Evolutionary conservation across 2,329 filamentous ascomycete genomes (phyloP), one percentile per base, ranked within the genome.

Genomic region (Hymenoscyphus occultus): DNA sequence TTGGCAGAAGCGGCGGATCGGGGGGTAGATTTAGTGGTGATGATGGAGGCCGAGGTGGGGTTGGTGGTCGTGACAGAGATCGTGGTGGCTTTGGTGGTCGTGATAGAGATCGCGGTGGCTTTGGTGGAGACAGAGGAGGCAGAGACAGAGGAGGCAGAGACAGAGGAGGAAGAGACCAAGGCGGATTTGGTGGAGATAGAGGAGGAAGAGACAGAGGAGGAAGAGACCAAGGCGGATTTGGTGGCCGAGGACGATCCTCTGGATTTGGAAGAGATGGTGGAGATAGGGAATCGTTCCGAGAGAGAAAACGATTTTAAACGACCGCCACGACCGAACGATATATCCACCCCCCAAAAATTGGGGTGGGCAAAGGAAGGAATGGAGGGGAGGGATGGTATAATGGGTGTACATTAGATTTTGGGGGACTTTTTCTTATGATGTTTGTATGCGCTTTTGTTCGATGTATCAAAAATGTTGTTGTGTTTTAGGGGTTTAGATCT

Each of bases 11-110:
- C 13, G 62, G 62, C n/a, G 31, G 62, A 56, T 39, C 66, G 60
- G 59, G 59, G 28, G 60, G 28, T 28, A 28, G 28, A 28, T 28
- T 28, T 28, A 28, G 28, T 28, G 28, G 66, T 10, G 59, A 56
- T 39, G 22, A 59, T 40, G 67, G 68, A 16, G 61, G 64, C 39
- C 58, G 64, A 7, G 65, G 70, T n/a, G 64, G 67, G 39, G 66
- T 60, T 64, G 62, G 59, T 51, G 42, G 45, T 14, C 42, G 42
- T 16, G 57, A 64, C 16, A 67, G 69, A 35, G 60, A 68, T n/a
- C 63, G 39, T 63, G 66, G 66, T 28, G 63, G 66, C 7, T 57
- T 57, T 19, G 10, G 64, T 7, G 40, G 40, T 56, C 51, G 51
- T 28, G 51, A 22, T 13, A 22, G 51, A 56, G 51, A 56, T 13